phyloP scores from a whole-genome alignment of 2,329 filamentous ascomycete genomes.

The Chlorencoelia australis region DNA sequence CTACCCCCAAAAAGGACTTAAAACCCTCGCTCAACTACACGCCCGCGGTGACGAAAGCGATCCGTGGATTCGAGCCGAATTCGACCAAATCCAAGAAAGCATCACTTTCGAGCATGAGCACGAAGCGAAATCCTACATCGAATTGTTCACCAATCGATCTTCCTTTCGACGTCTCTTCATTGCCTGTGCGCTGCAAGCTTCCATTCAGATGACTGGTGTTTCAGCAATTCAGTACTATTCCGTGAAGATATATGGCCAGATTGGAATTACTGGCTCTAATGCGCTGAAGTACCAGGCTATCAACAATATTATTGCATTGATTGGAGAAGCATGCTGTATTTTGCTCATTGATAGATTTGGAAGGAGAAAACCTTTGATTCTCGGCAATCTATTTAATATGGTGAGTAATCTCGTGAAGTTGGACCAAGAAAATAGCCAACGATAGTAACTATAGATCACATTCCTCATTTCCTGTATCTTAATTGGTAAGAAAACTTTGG shows the following conservation, averaged over 20 bases:
- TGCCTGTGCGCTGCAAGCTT: constrained; percentile 50
- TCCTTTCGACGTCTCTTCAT: constrained; percentile 55
- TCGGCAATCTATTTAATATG: constrained; percentile 61
- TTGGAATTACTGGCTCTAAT: constrained; percentile 45
- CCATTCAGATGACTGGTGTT: constrained; percentile 57
- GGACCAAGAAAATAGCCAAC: neutral
- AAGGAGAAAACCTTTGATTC: constrained; percentile 61
- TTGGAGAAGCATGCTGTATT: constrained; percentile 51
- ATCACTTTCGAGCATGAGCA: constrained; percentile 51
- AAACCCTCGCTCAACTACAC: constrained; percentile 49
- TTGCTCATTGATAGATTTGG: constrained; percentile 58
- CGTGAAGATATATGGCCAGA: constrained; percentile 45
- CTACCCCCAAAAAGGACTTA: constrained; percentile 42
- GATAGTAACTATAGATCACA: constrained; percentile 24
- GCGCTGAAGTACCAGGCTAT: constrained; percentile 57
- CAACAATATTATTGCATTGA: constrained; percentile 50
- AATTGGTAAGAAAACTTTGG: constrained; percentile 24
- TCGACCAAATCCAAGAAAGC: constrained; percentile 51
- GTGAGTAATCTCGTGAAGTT: constrained; percentile 1
- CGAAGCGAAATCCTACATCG: constrained; percentile 51
- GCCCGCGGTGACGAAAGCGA: constrained; percentile 48
- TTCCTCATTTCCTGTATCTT: constrained; percentile 59
- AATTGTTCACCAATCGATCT: constrained; percentile 49
- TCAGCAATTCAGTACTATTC: constrained; percentile 56
- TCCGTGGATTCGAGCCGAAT: constrained; percentile 53